These are phyloP conservation scores for Wickerhamiella sorbophila DNA, from an alignment of 805 yeast species.

Conservation along the genomic window DNA sequence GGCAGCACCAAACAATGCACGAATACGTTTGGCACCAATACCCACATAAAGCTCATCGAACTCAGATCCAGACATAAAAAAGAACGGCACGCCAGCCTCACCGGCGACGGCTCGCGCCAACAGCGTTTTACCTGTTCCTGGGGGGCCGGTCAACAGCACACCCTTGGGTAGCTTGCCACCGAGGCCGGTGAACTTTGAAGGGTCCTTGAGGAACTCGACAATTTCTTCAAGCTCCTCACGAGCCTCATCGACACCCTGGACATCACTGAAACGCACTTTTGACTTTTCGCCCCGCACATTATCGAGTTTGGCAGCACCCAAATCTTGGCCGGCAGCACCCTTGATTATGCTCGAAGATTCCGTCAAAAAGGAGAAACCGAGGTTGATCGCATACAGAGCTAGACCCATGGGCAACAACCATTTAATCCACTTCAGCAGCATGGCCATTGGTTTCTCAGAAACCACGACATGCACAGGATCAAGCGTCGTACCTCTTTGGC, in stretches of 20 bases:
- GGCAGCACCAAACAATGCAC: conserved; percentile 88
- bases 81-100: conserved; percentile 97
- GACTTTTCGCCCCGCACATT: conserved; percentile 78
- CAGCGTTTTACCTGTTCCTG: conserved; percentile 96
- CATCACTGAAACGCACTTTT: conserved; percentile 80
- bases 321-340: conserved; percentile 24
- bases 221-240: conserved; percentile 93
- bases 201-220: conserved; percentile 94
- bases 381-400: conserved; percentile 65
- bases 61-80: conserved; percentile 96
- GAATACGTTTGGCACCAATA: conserved; percentile 95
- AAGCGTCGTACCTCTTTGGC: conserved; percentile 23
- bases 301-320: conserved; percentile 42
- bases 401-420: conserved; percentile 76
- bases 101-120: conserved; percentile 98
- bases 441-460: conserved; percentile 66
- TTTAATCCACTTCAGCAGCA: conserved; percentile 74
- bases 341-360: conserved; percentile 77
- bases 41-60: conserved; percentile 97
- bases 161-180: conserved; percentile 98
- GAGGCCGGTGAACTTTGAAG: conserved; percentile 85
- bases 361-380: conserved; percentile 60
- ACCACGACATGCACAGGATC: conserved; percentile 93
- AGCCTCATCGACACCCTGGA: conserved; percentile 97
- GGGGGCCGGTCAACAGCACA: conserved; percentile 92